Percentiles rank a stretch among this genome's conserved stretches.
These are phyloP conservation scores for Apiospora rasikravindrae DNA, from an alignment of 2,329 filamentous ascomycete genomes.

Conservation along the genomic window DNA sequence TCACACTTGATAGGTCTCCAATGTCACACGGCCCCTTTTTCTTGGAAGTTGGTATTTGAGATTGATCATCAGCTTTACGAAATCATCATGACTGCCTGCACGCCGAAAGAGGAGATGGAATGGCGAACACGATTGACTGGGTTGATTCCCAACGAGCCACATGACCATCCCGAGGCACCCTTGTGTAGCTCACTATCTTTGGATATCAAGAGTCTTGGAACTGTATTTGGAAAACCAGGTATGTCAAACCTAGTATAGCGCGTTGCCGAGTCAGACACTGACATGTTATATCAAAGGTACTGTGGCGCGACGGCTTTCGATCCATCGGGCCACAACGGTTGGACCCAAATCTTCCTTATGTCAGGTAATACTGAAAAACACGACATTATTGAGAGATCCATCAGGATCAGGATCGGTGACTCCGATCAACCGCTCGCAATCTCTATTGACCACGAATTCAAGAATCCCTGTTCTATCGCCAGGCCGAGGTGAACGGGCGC, in stretches of 20 bases:
- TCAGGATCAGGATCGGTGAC: slow-evolving; percentile 49
- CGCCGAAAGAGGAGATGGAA: slow-evolving; percentile 75
- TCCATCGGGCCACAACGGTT: slow-evolving; percentile 78
- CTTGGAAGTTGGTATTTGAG: slow-evolving; percentile 92
- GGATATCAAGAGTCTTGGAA: slow-evolving; percentile 75
- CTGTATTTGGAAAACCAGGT: slow-evolving; percentile 77
- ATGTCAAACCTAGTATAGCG: background rate
- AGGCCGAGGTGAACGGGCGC: slow-evolving; percentile 74
- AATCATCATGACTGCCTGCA: slow-evolving; percentile 86
- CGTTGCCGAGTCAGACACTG: background rate
- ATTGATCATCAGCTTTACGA: slow-evolving; percentile 79
- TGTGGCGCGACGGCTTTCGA: slow-evolving; percentile 71
- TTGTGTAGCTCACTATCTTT: slow-evolving; percentile 69
- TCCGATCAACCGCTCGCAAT: slow-evolving; percentile 78
- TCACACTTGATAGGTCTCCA: slow-evolving; percentile 69
- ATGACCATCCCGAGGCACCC: slow-evolving; percentile 51
- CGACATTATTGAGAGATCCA: slow-evolving; percentile 67
- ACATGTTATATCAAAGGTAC: slow-evolving; percentile 51
- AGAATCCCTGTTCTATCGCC: slow-evolving; percentile 75
- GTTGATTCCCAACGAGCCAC: slow-evolving; percentile 54
- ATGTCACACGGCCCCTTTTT: slow-evolving; percentile 84
- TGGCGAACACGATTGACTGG: slow-evolving; percentile 76
- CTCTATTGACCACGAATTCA: slow-evolving; percentile 71
- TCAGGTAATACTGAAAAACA: slow-evolving; percentile 88
- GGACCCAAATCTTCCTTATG: slow-evolving; percentile 70